phyloP scores from a whole-genome alignment of 2,329 filamentous ascomycete genomes.

The Monilinia vaccinii-corymbosi region DNA sequence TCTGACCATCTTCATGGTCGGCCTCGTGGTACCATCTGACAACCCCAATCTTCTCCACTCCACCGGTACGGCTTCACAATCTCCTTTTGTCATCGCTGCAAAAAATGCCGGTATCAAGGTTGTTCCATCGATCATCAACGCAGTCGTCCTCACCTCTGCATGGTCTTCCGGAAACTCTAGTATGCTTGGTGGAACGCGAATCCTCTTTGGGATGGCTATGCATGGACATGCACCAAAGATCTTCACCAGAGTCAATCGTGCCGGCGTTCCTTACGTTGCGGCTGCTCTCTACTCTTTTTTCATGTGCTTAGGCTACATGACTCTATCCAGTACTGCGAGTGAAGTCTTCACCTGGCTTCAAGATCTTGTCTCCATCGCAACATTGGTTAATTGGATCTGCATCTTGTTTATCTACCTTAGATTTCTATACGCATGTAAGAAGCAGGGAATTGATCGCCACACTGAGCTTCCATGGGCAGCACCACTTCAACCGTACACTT shows the following conservation, averaged over 20 bases:
- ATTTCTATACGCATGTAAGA: constrained; percentile 43
- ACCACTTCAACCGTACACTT: constrained; percentile 42
- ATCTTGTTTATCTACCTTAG: constrained; percentile 53
- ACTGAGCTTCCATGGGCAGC: constrained; percentile 44
- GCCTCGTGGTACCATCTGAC: constrained; percentile 48
- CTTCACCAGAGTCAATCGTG: constrained; percentile 45
- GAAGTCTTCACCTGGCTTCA: constrained; percentile 60
- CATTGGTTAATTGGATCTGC: constrained; percentile 53
- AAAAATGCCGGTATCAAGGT: constrained; percentile 56
- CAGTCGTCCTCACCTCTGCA: constrained; percentile 63
- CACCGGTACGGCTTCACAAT: constrained; percentile 40
- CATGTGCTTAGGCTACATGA: constrained; percentile 59
- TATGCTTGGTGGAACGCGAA: constrained; percentile 49
- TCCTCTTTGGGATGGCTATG: constrained; percentile 49
- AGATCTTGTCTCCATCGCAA: constrained; percentile 51
- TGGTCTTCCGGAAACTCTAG: constrained; percentile 62
- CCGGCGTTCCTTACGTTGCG: constrained; percentile 47
- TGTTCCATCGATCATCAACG: constrained; percentile 66
- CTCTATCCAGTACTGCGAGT: constrained; percentile 46
- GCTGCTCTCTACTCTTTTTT: constrained; percentile 46
- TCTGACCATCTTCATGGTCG: constrained; percentile 35
- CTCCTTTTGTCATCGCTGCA: constrained; percentile 64
- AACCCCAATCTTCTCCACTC: constrained; percentile 39
- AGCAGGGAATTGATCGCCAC: constrained; percentile 41
- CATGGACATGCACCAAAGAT: constrained; percentile 43